A percentile compares a stretch with the other conserved stretches of the same genome.
phyloP scores from a whole-genome alignment of 768 basidiomycete genomes.

The Lyophyllum semitale region DNA sequence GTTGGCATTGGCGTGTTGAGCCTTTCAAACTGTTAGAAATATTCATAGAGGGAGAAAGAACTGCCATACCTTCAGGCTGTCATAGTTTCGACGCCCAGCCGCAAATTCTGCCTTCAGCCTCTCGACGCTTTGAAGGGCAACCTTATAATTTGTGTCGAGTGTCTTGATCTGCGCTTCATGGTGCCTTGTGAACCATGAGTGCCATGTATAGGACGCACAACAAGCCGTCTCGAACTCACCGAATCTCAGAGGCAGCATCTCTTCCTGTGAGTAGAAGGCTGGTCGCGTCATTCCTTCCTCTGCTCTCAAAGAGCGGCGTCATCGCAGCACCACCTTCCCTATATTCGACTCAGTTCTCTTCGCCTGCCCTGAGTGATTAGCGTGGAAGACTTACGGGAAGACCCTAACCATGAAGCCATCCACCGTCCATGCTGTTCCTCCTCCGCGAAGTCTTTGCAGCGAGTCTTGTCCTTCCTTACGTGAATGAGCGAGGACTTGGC shows the following conservation, averaged over 20 bases:
- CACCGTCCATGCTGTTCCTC: slow-evolving; percentile 63
- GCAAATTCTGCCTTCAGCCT: slow-evolving; percentile 31
- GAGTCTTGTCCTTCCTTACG: slow-evolving; percentile 66
- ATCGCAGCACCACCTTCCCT: slow-evolving; percentile 75
- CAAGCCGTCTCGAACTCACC: slow-evolving; percentile 33
- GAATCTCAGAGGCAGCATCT: slow-evolving; percentile 48
- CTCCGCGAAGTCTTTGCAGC: slow-evolving; percentile 41
- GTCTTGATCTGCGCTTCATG: slow-evolving; percentile 40
- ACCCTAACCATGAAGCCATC: slow-evolving; percentile 66
- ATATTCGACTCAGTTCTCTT: not conserved
- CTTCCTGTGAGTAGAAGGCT: slow-evolving; percentile 55
- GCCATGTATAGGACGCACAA: not conserved
- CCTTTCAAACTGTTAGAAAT: slow-evolving; percentile 18
- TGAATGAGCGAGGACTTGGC: slow-evolving; percentile 59
- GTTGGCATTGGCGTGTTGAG: slow-evolving; percentile 20
- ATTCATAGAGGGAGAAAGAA: not conserved
- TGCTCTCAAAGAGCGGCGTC: slow-evolving; percentile 31
- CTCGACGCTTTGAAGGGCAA: slow-evolving; percentile 25
- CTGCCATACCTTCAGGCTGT: slow-evolving; percentile 34
- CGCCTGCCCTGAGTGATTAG: not conserved
- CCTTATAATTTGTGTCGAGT: slow-evolving; percentile 38
- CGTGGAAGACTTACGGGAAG: slow-evolving; percentile 51
- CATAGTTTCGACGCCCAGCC: slow-evolving; percentile 26
- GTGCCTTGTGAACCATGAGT: slow-evolving; percentile 35
- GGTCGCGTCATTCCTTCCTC: slow-evolving; percentile 32